Conservation (phyloP, 768 basidiomycete species). For the Kondoa malvinella region DNA sequence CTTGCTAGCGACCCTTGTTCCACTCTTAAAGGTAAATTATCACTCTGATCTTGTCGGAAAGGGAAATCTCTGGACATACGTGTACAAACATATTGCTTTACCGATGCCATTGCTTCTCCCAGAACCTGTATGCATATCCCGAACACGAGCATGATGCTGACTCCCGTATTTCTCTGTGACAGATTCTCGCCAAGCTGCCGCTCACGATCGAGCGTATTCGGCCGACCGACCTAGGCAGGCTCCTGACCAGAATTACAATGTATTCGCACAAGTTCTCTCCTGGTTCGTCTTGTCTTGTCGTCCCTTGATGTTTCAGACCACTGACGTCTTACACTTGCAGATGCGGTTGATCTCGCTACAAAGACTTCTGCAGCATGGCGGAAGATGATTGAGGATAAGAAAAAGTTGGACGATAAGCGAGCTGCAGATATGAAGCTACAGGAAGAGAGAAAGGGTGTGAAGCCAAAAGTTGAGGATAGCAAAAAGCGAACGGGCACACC, state of each 20-base stretch:
- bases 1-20: neutral
- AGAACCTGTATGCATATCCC: too few relatives aligned
- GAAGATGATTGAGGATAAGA: neutral
- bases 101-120: too few relatives aligned
- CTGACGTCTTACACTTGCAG: neutral
- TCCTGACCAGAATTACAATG: neutral
- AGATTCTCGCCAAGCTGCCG: neutral
- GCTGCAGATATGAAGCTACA: neutral
- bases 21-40: neutral
- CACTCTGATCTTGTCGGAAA: neutral
- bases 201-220: neutral
- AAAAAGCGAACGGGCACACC: neutral
- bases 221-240: neutral
- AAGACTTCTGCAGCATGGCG: neutral
- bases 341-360: neutral
- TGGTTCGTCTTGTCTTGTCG: neutral
- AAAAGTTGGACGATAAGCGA: neutral
- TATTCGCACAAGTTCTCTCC: neutral
- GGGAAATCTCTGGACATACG: too few relatives aligned
- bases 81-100: too few relatives aligned
- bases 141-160: too few relatives aligned
- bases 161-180: neutral
- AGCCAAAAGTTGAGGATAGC: neutral
- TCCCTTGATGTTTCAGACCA: neutral
- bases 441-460: neutral